phyloP scores from a whole-genome alignment of 805 yeast species.

The Wickerhamomyces tratensis region DNA sequence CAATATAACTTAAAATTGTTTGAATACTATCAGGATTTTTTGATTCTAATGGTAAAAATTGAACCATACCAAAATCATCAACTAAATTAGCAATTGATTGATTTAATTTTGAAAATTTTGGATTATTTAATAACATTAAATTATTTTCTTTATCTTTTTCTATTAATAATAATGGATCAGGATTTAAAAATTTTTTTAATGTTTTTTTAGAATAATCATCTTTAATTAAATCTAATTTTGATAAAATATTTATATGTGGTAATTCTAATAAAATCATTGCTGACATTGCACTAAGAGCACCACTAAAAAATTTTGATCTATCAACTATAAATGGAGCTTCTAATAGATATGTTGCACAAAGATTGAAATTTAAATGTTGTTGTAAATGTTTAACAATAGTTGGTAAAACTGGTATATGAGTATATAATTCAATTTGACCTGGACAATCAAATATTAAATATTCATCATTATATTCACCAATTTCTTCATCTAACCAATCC shows the following conservation, averaged over 20 bases:
- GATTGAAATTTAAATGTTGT: constrained; percentile 67
- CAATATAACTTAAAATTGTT: constrained; percentile 82
- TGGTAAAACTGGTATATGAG: constrained; percentile 91
- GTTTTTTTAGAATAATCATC: constrained; percentile 69
- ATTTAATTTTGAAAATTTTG: constrained; percentile 63
- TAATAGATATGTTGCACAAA: constrained; percentile 86
- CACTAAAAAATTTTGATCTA: constrained; percentile 85
- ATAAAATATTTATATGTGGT: constrained; percentile 87
- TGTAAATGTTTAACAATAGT: constrained; percentile 79
- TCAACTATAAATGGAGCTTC: constrained; percentile 95
- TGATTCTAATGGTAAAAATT: constrained; percentile 83
- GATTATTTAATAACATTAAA: constrained; percentile 29
- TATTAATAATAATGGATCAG: constrained; percentile 74
- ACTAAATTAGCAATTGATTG: constrained; percentile 80
- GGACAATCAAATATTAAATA: constrained; percentile 94
- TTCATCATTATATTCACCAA: constrained; percentile 93
- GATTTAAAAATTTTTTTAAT: constrained; percentile 77
- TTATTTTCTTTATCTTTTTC: constrained; percentile 35
- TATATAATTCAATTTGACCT: constrained; percentile 91
- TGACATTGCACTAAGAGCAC: constrained; percentile 94
- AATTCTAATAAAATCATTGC: constrained; percentile 93
- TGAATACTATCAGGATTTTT: constrained; percentile 67
- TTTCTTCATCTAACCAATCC: constrained; percentile 97
- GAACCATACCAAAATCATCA: constrained; percentile 99
- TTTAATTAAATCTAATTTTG: constrained; percentile 80